These are phyloP conservation scores for Calvatia gigantea DNA, from an alignment of 768 basidiomycete species.

Conservation along the genomic window DNA sequence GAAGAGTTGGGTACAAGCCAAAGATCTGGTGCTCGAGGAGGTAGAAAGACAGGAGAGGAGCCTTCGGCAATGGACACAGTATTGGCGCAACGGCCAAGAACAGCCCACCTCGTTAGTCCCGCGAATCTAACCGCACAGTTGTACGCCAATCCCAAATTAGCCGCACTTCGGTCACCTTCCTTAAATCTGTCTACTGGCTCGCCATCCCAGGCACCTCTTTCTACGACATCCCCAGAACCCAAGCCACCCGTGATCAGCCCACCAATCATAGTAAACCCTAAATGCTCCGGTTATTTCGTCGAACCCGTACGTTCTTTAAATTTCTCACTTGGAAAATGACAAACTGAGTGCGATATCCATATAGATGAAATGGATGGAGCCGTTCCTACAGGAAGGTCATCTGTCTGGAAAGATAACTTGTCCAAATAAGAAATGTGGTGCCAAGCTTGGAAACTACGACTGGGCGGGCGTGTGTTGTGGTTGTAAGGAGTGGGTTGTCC, in stretches of 20 bases:
- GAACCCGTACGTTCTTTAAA: slow-evolving; percentile 68
- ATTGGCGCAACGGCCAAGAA: neutral
- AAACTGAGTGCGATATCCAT: neutral
- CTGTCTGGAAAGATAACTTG: slow-evolving; percentile 88
- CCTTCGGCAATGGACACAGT: neutral
- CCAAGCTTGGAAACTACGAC: slow-evolving; percentile 93
- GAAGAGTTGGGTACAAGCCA: slow-evolving; percentile 1
- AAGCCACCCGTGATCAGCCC: slow-evolving; percentile 41
- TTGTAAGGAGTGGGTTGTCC: slow-evolving; percentile 90
- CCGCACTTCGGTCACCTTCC: slow-evolving; percentile 30
- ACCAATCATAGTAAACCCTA: slow-evolving; percentile 71
- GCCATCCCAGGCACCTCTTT: neutral
- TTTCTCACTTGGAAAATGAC: neutral
- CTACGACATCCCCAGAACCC: slow-evolving; percentile 11
- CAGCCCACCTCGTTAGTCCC: slow-evolving; percentile 32
- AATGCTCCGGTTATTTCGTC: slow-evolving; percentile 96
- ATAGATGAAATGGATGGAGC: slow-evolving; percentile 96
- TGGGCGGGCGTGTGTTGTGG: slow-evolving; percentile 95
- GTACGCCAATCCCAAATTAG: slow-evolving; percentile 38
- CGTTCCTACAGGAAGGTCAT: slow-evolving; percentile 68
- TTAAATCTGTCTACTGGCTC: slow-evolving; percentile 1
- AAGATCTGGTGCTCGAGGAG: neutral
- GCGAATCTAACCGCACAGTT: slow-evolving; percentile 40
- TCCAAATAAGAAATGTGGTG: slow-evolving; percentile 86
- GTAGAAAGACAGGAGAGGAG: neutral